Evolutionary conservation across 495 filamentous ascomycete genomes (phyloP), one percentile per base, ranked within the genome.

Genomic region (Penicillium argentinense): DNA sequence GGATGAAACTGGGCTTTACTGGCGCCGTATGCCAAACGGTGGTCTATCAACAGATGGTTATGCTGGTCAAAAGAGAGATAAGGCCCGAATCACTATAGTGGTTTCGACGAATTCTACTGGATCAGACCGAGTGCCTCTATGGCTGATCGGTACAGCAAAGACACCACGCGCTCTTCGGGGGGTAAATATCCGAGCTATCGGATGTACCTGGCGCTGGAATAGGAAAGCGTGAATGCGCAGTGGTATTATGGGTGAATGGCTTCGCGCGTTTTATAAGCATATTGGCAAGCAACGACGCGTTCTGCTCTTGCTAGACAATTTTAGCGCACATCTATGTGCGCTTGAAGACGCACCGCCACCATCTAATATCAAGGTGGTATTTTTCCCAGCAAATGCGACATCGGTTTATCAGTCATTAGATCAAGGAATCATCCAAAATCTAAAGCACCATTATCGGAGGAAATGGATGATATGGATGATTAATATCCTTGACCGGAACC

Each of bases 191-290:
- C 14, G 4, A 25, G 36, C 38, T 7, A 26, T 60, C 9, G 46
- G 53, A 6, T 50, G 27, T 17, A 16, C 19, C 13, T 62, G 56
- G 47, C 37, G 51, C 16, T 59, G 29, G 28, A 64, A 55, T 43
- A 61, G 61, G 36, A 56, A 51, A 14, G 49, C 49, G 3, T 62
- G 43, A 46, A 61, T 67, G 45, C 53, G 45, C 21, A n/a, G 39
- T 21, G 32, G 12, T 4, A 56, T 67, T 16, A 56, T 47, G 25
- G 29, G 43, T 26, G 54, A 63, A 46, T 66, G 45, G 50, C n/a
- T 66, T 2, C 36, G 48, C 21, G 3, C 19, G 13, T 62, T 67
- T 47, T 43, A 63, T 47, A 39, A 34, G 12, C 33, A 55, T 39
- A 64, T 64, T 25, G n/a, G n/a, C n/a, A n/a, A n/a, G n/a, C n/a